These are phyloP conservation scores for Reticulascus tulasneorum DNA, from an alignment of 2,329 filamentous ascomycete genomes.

Conservation along the genomic window DNA sequence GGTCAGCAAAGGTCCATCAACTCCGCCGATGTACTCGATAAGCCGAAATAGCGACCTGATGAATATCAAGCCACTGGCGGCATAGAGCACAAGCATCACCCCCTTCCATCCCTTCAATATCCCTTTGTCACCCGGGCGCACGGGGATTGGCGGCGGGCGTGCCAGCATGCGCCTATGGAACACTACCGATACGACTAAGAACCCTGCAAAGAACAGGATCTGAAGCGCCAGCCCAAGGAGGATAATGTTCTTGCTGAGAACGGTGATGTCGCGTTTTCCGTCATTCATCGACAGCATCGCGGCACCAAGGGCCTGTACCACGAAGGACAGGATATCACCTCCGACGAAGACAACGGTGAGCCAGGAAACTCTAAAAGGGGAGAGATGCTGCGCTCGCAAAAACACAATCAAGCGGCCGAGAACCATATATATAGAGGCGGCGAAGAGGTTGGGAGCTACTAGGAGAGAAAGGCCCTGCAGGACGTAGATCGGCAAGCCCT, in stretches of 20 bases:
- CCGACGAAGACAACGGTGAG: constrained; percentile 13
- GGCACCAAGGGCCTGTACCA: constrained; percentile 4
- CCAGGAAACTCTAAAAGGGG: constrained; percentile 20
- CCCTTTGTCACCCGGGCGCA: constrained; percentile 14
- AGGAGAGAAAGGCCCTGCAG: constrained; percentile 6
- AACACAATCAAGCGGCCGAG: constrained; percentile 5
- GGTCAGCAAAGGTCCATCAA: constrained; percentile 35
- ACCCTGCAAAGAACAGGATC: constrained; percentile 45
- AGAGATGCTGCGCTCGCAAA: background rate
- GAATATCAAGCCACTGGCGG: constrained; percentile 39
- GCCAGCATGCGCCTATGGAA: constrained; percentile 31
- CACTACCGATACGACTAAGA: constrained; percentile 36
- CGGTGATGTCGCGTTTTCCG: background rate
- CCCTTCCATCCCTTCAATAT: constrained; percentile 4
- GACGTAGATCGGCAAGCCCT: too few species aligned
- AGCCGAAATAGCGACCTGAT: constrained; percentile 44
- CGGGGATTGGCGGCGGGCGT: background rate
- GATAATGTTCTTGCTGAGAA: constrained; percentile 37
- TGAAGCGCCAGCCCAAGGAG: constrained; percentile 48
- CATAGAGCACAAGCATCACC: constrained; percentile 35
- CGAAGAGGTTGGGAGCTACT: constrained; percentile 6
- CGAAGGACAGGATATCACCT: constrained; percentile 10
- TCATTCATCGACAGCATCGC: background rate
- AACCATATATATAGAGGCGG: constrained; percentile 11
- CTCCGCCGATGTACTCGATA: constrained; percentile 42